Conservation (phyloP, 2,329 filamentous ascomycete species). For the Cryphonectria naterciae region DNA sequence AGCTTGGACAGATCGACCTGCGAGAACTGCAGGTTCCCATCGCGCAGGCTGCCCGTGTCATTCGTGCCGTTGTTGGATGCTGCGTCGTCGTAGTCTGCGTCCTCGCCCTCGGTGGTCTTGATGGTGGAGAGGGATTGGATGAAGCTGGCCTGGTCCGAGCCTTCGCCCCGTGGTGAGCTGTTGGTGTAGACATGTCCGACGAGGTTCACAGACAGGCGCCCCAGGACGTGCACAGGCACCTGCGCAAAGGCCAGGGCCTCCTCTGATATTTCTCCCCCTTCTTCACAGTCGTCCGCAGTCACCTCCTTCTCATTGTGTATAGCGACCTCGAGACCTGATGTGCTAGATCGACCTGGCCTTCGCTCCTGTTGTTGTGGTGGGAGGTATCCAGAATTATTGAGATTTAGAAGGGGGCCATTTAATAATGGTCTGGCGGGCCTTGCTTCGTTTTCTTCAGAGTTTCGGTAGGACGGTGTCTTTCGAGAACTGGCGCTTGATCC, state of each 20-base stretch:
- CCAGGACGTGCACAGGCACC: constrained; percentile 27
- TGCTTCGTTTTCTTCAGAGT: neutral
- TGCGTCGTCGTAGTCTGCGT: constrained; percentile 15
- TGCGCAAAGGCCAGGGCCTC: constrained; percentile 28
- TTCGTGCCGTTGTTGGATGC: constrained; percentile 20
- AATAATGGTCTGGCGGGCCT: neutral
- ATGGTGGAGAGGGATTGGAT: constrained; percentile 23
- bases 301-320: constrained; percentile 17
- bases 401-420: neutral
- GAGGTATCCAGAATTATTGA: neutral
- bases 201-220: constrained; percentile 24
- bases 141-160: constrained; percentile 23
- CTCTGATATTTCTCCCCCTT: constrained; percentile 24
- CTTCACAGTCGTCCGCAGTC: neutral
- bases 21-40: constrained; percentile 18
- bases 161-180: constrained; percentile 10
- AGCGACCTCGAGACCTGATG: constrained; percentile 7
- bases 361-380: neutral
- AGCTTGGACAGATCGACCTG: constrained; percentile 22
- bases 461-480: neutral
- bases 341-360: neutral
- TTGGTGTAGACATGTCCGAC: constrained; percentile 28
- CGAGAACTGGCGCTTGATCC: neutral
- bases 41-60: constrained; percentile 25
- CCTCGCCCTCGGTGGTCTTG: constrained; percentile 19